Percentiles rank a stretch among this genome's conserved stretches.
Evolutionary conservation across 345 rosid genomes (phyloP).

Genomic region (Eucalyptus guilfoylei): DNA sequence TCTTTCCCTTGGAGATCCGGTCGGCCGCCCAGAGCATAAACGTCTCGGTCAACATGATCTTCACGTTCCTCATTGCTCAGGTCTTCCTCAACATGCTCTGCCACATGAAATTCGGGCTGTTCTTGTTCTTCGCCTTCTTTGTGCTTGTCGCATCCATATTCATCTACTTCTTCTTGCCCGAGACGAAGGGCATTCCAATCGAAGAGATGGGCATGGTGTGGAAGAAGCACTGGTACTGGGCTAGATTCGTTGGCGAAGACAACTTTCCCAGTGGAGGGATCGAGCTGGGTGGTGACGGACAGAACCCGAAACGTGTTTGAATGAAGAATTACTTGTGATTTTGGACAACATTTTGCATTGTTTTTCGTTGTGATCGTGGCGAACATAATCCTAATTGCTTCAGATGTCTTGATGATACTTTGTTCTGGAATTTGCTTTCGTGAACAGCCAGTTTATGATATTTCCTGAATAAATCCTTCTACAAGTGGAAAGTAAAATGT

Average conservation of each 20-base stretch:
- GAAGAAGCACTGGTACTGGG: slow-evolving; percentile 57
- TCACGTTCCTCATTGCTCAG: slow-evolving; percentile 67
- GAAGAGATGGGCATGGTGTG: slow-evolving; percentile 56
- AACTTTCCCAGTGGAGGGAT: background rate
- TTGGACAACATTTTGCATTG: background rate
- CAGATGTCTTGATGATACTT: background rate
- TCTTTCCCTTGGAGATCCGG: slow-evolving; percentile 72
- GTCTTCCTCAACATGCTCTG: slow-evolving; percentile 66
- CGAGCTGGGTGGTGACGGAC: background rate
- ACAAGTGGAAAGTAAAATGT: background rate
- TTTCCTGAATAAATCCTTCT: background rate
- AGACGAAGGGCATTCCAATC: slow-evolving; percentile 60
- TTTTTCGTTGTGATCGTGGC: background rate
- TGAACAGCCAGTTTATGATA: background rate
- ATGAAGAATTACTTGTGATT: background rate
- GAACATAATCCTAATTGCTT: background rate
- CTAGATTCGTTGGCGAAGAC: slow-evolving; percentile 17
- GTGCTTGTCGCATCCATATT: slow-evolving; percentile 37
- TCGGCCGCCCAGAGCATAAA: slow-evolving; percentile 82
- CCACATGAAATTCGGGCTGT: slow-evolving; percentile 66
- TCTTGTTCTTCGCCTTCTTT: slow-evolving; percentile 48
- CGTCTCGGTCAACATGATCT: slow-evolving; percentile 76
- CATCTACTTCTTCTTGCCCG: slow-evolving; percentile 43
- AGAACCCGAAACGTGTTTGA: background rate
- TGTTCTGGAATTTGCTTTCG: background rate